A percentile compares a stretch with the other conserved stretches of the same genome.
These are phyloP conservation scores for Corylus avellana DNA, from an alignment of 306 rosid species.

Conservation along the genomic window DNA sequence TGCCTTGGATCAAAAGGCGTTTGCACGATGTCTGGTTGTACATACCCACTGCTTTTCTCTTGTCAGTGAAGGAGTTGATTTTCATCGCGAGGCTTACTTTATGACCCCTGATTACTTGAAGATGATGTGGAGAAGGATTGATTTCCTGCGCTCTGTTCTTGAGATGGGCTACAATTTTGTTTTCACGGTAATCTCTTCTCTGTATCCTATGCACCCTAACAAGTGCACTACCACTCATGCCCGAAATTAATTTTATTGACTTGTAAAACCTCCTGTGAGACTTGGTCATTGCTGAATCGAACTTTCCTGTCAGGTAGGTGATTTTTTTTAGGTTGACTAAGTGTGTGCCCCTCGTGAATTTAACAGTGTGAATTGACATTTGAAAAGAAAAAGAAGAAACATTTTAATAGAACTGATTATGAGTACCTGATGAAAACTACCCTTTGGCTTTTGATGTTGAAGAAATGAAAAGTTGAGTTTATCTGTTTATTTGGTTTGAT, in stretches of 20 bases:
- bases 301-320: slow-evolving; percentile 8
- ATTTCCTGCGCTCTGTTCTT: slow-evolving; percentile 80
- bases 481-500: not conserved
- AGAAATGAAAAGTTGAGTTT: not conserved
- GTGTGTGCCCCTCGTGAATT: not conserved
- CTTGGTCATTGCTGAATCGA: not conserved
- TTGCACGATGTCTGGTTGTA: slow-evolving; percentile 66
- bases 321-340: slow-evolving; percentile 6
- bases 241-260: slow-evolving; percentile 12
- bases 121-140: slow-evolving; percentile 98
- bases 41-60: slow-evolving; percentile 78
- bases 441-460: not conserved
- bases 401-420: not conserved
- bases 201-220: slow-evolving; percentile 26
- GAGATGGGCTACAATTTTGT: slow-evolving; percentile 94
- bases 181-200: slow-evolving; percentile 70
- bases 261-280: slow-evolving; percentile 13
- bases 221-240: slow-evolving; percentile 9
- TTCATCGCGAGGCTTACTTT: slow-evolving; percentile 73
- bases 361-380: slow-evolving; percentile 8
- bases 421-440: not conserved
- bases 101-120: slow-evolving; percentile 86
- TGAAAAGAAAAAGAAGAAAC: slow-evolving; percentile 5
- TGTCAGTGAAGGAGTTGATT: slow-evolving; percentile 66
- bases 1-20: slow-evolving; percentile 79